phyloP scores from a whole-genome alignment of 169 alveolate species.

The Plasmodium relictum region DNA sequence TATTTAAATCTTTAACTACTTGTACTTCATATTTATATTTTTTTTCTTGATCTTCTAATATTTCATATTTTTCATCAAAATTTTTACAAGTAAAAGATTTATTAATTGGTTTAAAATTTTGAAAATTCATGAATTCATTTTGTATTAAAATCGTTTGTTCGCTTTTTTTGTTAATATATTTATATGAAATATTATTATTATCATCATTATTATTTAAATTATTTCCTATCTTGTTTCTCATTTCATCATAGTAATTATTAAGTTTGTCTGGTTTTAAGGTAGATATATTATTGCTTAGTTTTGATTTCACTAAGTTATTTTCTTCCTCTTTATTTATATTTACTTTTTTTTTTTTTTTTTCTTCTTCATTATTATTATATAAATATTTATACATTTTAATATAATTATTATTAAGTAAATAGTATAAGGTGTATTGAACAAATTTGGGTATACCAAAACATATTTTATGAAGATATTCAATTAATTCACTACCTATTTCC shows the following conservation, averaged over 20 bases:
- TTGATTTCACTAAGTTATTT: neutral
- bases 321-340: too few relatives aligned
- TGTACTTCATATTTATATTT: conserved; percentile 14
- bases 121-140: conserved; percentile 13
- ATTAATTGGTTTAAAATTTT: neutral
- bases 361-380: neutral
- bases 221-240: neutral
- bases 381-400: conserved; percentile 16
- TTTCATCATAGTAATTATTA: neutral
- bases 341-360: too few relatives aligned
- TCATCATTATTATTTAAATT: neutral
- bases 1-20: conserved; percentile 23
- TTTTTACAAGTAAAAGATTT: neutral
- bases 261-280: neutral
- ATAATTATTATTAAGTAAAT: conserved; percentile 71
- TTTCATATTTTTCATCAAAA: neutral
- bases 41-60: neutral
- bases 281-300: neutral
- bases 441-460: conserved; percentile 82
- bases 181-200: conserved; percentile 4
- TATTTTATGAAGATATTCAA: conserved; percentile 77
- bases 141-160: conserved; percentile 36
- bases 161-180: conserved; percentile 18
- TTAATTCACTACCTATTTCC: conserved; percentile 68
- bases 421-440: conserved; percentile 78